Conservation (phyloP, 1,139 yeast species). For the Suhomyces bolitotheri region DNA sequence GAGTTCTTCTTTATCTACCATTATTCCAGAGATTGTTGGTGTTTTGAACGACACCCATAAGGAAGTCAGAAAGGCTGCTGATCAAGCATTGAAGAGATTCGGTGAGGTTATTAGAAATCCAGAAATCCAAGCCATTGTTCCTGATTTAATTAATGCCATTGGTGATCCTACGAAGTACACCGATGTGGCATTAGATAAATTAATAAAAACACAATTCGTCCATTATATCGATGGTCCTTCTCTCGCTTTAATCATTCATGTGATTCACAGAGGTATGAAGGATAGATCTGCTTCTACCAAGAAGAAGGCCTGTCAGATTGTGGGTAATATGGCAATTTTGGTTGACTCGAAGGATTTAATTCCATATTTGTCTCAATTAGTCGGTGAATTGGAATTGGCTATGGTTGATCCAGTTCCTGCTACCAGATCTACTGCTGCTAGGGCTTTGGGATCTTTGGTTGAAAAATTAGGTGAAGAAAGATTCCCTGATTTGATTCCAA, state of each 20-base stretch:
- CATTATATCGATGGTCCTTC: slow-evolving; percentile 99
- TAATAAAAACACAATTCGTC: slow-evolving; percentile 88
- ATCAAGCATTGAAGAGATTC: slow-evolving; percentile 79
- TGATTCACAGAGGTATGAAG: slow-evolving; percentile 90
- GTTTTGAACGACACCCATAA: slow-evolving; percentile 93
- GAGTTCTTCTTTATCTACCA: slow-evolving; percentile 81
- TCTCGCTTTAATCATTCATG: slow-evolving; percentile 90
- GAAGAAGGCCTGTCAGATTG: slow-evolving; percentile 95
- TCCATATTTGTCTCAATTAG: slow-evolving; percentile 78
- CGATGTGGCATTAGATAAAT: slow-evolving; percentile 80
- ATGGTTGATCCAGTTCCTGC: slow-evolving; percentile 99
- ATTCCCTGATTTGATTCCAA: slow-evolving; percentile 89
- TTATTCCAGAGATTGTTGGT: slow-evolving; percentile 95
- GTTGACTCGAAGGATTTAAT: slow-evolving; percentile 84
- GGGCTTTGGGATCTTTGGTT: slow-evolving; percentile 94
- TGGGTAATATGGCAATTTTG: slow-evolving; percentile 96
- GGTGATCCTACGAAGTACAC: slow-evolving; percentile 94
- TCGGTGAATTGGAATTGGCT: slow-evolving; percentile 82
- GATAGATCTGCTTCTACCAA: slow-evolving; percentile 91
- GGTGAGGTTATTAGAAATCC: slow-evolving; percentile 98
- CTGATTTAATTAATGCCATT: slow-evolving; percentile 86
- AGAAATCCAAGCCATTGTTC: slow-evolving; percentile 88
- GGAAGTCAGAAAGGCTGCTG: slow-evolving; percentile 95
- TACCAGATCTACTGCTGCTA: slow-evolving; percentile 95
- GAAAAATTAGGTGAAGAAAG: slow-evolving; percentile 95